Conservation (phyloP, 2,329 filamentous ascomycete genomes). For the Clonostachys rosea region DNA sequence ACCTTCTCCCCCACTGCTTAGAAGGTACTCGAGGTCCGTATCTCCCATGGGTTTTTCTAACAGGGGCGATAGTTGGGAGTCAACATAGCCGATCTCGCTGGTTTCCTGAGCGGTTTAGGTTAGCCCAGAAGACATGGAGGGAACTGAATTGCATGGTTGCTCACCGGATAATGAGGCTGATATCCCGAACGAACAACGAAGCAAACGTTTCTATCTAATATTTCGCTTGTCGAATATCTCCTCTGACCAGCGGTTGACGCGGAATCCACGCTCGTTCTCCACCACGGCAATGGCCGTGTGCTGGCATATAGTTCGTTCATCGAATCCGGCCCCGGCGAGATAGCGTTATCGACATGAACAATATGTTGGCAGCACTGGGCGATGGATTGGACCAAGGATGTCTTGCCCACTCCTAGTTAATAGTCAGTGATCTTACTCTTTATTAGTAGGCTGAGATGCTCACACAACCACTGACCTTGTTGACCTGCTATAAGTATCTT, state of each 20-base stretch:
- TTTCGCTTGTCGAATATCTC: conserved; percentile 64
- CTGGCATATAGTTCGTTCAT: conserved; percentile 72
- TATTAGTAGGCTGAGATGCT: too few relatives aligned
- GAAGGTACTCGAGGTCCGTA: conserved; percentile 67
- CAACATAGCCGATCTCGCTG: conserved; percentile 67
- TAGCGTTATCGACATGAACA: conserved; percentile 78
- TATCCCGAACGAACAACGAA: conserved; percentile 79
- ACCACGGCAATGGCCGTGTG: conserved; percentile 79
- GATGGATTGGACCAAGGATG: conserved; percentile 82
- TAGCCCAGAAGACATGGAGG: too few relatives aligned
- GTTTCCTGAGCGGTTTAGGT: conserved; percentile 14
- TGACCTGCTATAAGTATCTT: conserved; percentile 86
- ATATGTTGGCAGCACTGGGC: conserved; percentile 86
- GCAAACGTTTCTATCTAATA: conserved; percentile 88
- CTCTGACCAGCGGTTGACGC: conserved; percentile 48
- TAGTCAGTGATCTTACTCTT: neutral
- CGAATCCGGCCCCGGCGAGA: conserved; percentile 15
- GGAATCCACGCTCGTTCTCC: conserved; percentile 81
- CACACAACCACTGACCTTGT: conserved; percentile 46
- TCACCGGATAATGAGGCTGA: conserved; percentile 22
- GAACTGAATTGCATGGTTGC: neutral
- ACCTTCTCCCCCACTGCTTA: conserved; percentile 77
- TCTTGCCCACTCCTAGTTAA: conserved; percentile 74
- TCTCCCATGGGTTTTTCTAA: conserved; percentile 56
- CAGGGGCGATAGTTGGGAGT: conserved; percentile 31